phyloP scores from a whole-genome alignment of 75 land plant species.

The Picea sitchensis region DNA sequence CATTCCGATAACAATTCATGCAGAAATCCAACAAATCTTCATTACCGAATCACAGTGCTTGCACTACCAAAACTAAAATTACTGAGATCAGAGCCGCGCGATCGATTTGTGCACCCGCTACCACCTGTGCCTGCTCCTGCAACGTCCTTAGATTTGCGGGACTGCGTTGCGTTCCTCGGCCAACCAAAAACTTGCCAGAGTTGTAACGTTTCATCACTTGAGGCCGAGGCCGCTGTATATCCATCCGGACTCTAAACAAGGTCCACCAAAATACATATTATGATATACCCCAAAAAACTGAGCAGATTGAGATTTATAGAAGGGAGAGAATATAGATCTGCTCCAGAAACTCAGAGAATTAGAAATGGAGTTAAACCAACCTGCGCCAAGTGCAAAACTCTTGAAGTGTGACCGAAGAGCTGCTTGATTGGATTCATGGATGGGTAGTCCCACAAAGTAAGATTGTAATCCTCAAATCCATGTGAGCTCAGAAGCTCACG shows the following conservation, averaged over 20 bases:
- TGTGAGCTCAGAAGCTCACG: constrained; percentile 37
- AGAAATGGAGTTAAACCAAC: constrained; percentile 6
- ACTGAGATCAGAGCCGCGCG: too few relatives aligned
- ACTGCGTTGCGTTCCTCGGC: constrained; percentile 16
- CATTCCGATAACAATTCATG: too few relatives aligned
- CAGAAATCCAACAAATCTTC: too few relatives aligned
- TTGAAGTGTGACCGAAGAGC: constrained; percentile 40
- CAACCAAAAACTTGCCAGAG: constrained; percentile 45
- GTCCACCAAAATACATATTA: neutral
- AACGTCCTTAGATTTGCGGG: neutral
- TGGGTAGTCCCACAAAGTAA: constrained; percentile 41
- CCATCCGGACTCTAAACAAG: constrained; percentile 43
- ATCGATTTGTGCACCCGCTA: too few relatives aligned
- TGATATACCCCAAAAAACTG: too few relatives aligned
- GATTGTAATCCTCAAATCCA: constrained; percentile 43
- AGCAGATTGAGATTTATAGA: neutral
- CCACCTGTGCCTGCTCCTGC: too few relatives aligned
- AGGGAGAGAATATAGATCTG: neutral
- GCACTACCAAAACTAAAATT: too few relatives aligned
- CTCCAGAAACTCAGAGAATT: too few relatives aligned
- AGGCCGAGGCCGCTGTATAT: constrained; percentile 33
- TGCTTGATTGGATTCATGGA: constrained; percentile 41
- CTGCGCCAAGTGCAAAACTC: constrained; percentile 47
- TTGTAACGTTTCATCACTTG: constrained; percentile 30
- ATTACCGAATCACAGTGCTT: too few relatives aligned